These are phyloP conservation scores for Nannochloropsis gaditana DNA, from an alignment of 108 stramenopile genomes.

Conservation along the genomic window DNA sequence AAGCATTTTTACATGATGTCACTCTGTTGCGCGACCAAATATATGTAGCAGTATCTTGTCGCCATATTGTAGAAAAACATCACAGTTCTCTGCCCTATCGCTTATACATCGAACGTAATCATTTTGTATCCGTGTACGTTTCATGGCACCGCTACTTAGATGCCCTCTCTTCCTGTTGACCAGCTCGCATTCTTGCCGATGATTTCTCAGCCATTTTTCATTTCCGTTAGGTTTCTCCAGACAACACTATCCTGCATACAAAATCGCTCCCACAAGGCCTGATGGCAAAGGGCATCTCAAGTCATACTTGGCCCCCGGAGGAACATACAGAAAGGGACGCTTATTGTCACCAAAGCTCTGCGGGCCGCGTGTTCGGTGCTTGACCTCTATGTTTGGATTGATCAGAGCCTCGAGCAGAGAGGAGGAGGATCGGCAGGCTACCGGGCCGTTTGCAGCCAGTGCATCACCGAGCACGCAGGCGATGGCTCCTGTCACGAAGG, in stretches of 20 bases:
- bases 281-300: neutral
- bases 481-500: neutral
- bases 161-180: neutral
- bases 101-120: neutral
- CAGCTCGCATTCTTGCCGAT: too few species aligned
- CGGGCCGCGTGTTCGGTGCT: neutral
- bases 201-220: neutral
- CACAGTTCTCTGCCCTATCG: neutral
- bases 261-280: neutral
- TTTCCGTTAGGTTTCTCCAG: neutral
- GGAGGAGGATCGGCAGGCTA: neutral
- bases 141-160: neutral
- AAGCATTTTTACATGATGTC: too few species aligned
- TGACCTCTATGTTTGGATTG: conserved; percentile 6
- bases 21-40: too few species aligned
- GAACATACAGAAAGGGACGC: neutral
- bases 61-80: neutral
- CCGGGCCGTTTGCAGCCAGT: neutral
- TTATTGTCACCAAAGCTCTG: neutral
- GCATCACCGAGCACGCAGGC: neutral
- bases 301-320: neutral
- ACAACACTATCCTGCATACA: neutral
- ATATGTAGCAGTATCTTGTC: too few species aligned
- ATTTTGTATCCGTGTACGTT: neutral
- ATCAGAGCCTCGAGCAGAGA: neutral